Percentiles rank a stretch among this genome's conserved stretches.
Evolutionary conservation across 1,284 basidiomycete genomes (phyloP).

Genomic region (Sporisorium exsertum): DNA sequence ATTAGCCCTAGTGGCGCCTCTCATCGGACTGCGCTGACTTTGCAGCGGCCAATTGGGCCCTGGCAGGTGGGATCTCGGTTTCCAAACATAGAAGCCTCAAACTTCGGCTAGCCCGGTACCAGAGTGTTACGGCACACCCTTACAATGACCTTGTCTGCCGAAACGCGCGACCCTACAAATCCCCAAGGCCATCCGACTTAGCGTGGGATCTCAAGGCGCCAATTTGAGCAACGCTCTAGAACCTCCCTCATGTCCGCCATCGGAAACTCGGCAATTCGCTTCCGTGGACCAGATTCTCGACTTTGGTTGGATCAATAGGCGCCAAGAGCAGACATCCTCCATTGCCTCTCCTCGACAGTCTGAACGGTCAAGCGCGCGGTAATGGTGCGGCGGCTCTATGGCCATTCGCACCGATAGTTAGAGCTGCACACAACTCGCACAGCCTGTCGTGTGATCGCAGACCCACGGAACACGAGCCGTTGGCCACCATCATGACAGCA

Average conservation of each 20-base stretch:
- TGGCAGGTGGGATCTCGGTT: background rate
- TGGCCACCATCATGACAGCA: background rate
- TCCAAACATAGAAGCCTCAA: background rate
- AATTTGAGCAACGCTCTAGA: background rate
- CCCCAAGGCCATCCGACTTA: background rate
- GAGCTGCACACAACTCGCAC: too few relatives aligned
- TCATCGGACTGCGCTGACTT: background rate
- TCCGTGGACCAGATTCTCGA: background rate
- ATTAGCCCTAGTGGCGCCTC: background rate
- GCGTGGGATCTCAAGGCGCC: background rate
- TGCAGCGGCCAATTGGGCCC: background rate
- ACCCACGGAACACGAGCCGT: background rate
- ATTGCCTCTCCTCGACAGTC: background rate
- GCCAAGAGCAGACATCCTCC: background rate
- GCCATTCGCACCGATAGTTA: too few relatives aligned
- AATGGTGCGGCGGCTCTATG: background rate
- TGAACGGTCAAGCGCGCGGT: background rate
- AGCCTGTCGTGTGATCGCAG: background rate
- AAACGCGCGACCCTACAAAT: too few relatives aligned
- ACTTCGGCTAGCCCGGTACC: background rate
- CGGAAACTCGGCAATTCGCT: background rate
- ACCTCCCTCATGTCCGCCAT: background rate
- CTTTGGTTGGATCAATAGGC: background rate
- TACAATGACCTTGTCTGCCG: background rate
- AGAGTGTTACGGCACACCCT: background rate